Percentiles rank a stretch among this genome's conserved stretches.
Evolutionary conservation across 306 rosid genomes (phyloP).

Genomic region (Cicer cuneatum): DNA sequence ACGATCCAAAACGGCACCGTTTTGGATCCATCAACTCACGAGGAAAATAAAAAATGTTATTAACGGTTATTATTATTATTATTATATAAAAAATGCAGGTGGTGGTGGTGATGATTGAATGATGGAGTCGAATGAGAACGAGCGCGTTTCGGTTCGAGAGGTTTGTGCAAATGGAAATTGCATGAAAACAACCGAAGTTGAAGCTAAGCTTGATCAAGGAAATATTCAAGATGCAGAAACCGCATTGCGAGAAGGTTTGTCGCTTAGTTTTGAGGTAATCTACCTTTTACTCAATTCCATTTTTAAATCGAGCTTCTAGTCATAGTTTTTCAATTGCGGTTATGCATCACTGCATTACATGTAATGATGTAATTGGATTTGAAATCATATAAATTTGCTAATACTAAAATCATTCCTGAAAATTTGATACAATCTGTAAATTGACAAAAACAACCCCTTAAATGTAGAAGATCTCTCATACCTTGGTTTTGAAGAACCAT

Average conservation of each 20-base stretch:
- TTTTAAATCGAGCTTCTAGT: no score
- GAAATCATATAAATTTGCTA: no score
- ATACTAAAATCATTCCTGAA: no score
- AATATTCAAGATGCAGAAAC: constrained; percentile 90
- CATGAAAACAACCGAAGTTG: constrained; percentile 66
- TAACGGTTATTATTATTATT: no score
- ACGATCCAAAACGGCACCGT: neutral
- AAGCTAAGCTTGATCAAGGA: constrained; percentile 89
- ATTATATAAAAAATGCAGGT: neutral
- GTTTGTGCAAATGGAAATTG: constrained; percentile 71
- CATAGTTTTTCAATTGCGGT: no score
- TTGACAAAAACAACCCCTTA: no score
- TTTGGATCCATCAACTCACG: constrained; percentile 14
- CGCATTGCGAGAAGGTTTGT: constrained; percentile 82
- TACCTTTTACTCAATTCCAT: neutral
- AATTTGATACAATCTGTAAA: no score
- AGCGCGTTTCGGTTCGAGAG: constrained; percentile 52
- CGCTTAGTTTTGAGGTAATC: constrained; percentile 81
- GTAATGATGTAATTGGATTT: no score
- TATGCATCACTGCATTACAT: no score
- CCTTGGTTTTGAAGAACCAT: no score
- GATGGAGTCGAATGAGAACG: constrained; percentile 63
- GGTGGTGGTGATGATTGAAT: constrained; percentile 42
- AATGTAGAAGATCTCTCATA: no score
- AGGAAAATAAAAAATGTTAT: no score